Evolutionary conservation across 1,284 basidiomycete genomes (phyloP).

Genomic region (Pascua guehoae): DNA sequence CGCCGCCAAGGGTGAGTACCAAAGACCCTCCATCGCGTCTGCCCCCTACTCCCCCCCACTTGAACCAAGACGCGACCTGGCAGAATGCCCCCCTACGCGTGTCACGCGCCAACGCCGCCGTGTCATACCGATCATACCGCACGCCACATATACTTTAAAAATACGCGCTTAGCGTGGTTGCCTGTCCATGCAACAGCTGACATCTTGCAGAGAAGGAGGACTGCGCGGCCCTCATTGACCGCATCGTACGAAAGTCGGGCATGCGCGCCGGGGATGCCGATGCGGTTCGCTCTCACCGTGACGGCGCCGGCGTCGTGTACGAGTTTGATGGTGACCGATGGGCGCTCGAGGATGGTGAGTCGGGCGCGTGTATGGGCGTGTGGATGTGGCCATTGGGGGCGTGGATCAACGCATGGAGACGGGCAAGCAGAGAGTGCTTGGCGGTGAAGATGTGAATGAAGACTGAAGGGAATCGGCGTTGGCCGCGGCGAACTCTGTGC

Average conservation of each 20-base stretch:
- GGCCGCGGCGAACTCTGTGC: background rate
- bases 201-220: constrained; percentile 32
- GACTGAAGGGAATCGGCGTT: background rate
- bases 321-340: constrained; percentile 44
- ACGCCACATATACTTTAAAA: too few relatives aligned
- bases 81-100: too few relatives aligned
- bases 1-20: constrained; percentile 13
- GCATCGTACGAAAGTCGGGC: constrained; percentile 33
- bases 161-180: background rate
- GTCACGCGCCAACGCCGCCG: too few relatives aligned
- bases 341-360: constrained; percentile 49
- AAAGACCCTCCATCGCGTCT: too few relatives aligned
- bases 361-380: too few relatives aligned
- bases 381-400: background rate
- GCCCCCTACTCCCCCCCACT: too few relatives aligned
- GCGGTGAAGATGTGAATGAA: background rate
- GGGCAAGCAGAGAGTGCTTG: too few relatives aligned
- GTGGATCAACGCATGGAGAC: too few relatives aligned
- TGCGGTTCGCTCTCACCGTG: constrained; percentile 22
- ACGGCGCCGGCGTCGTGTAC: constrained; percentile 42
- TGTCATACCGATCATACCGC: too few relatives aligned
- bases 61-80: background rate
- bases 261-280: constrained; percentile 13
- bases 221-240: constrained; percentile 27
- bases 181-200: background rate